Conservation (phyloP, 352 stramenopile genomes). For the Pythium coloratum region DNA sequence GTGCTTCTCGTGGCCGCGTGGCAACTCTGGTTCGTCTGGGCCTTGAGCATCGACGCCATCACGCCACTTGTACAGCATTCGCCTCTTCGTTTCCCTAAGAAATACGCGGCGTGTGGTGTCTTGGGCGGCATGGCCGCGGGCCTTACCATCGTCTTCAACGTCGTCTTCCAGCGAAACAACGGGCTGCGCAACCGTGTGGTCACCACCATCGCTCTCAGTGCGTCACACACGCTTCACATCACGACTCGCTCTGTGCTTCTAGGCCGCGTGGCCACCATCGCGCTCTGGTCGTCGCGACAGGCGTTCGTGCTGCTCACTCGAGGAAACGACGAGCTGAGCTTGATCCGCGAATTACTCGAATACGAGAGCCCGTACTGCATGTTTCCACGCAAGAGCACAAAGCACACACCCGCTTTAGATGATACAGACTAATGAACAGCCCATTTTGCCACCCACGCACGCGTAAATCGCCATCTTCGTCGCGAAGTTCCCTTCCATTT, state of each 20-base stretch:
- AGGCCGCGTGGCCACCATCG: slow-evolving; percentile 15
- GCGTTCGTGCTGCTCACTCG: slow-evolving; percentile 5
- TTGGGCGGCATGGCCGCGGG: neutral
- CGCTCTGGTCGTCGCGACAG: slow-evolving; percentile 15
- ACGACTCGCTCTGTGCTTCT: slow-evolving; percentile 14
- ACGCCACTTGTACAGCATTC: slow-evolving; percentile 8
- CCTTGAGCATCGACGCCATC: slow-evolving; percentile 17
- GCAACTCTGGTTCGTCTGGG: slow-evolving; percentile 10
- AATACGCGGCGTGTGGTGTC: slow-evolving; percentile 1
- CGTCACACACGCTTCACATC: slow-evolving; percentile 8
- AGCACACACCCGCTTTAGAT: neutral
- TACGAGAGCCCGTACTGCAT: slow-evolving; percentile 11
- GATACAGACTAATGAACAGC: neutral
- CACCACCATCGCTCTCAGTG: neutral
- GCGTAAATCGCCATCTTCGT: neutral
- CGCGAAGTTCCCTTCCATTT: slow-evolving; percentile 3
- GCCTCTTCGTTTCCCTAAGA: slow-evolving; percentile 1
- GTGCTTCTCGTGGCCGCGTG: slow-evolving; percentile 8
- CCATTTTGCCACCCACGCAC: neutral
- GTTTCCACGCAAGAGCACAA: slow-evolving; percentile 6
- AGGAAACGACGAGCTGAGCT: slow-evolving; percentile 13
- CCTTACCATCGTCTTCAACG: slow-evolving; percentile 2
- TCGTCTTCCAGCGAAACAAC: slow-evolving; percentile 12
- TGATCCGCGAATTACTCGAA: slow-evolving; percentile 14
- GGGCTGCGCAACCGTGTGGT: slow-evolving; percentile 12